Conservation (phyloP, 805 yeast genomes). For the Starmerella roubikii region DNA sequence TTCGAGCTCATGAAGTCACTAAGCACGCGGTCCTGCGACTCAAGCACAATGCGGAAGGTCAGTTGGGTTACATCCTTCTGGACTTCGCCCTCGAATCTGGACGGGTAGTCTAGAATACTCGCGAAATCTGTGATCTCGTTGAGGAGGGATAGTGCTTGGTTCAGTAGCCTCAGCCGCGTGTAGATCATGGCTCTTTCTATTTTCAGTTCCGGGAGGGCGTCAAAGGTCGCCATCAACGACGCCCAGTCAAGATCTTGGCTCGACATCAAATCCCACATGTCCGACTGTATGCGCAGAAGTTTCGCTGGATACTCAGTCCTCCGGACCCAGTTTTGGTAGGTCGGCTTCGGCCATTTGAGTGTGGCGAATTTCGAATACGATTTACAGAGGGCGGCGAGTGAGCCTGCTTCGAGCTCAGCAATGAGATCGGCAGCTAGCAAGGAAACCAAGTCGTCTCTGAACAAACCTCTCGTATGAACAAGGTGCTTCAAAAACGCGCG, state of each 20-base stretch:
- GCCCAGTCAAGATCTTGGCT: constrained; percentile 17
- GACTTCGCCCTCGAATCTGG: background rate
- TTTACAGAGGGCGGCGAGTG: constrained; percentile 10
- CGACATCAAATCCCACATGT: constrained; percentile 14
- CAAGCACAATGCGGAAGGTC: constrained; percentile 4
- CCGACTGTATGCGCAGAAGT: constrained; percentile 13
- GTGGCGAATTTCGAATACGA: constrained; percentile 21
- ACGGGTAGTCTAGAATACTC: constrained; percentile 23
- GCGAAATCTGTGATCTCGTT: constrained; percentile 25
- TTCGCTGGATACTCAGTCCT: constrained; percentile 3
- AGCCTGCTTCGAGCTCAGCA: constrained; percentile 11
- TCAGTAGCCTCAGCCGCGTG: constrained; percentile 25
- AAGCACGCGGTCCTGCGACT: constrained; percentile 1
- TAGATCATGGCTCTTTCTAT: constrained; percentile 26
- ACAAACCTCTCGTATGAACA: constrained; percentile 15
- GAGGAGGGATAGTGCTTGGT: constrained; percentile 24
- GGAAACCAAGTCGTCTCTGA: constrained; percentile 23
- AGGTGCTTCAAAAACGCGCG: constrained; percentile 26
- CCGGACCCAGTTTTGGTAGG: constrained; percentile 15
- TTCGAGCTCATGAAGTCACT: constrained; percentile 5
- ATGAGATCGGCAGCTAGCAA: constrained; percentile 26
- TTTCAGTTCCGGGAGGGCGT: constrained; percentile 19
- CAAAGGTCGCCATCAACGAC: constrained; percentile 16
- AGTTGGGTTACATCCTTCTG: constrained; percentile 5
- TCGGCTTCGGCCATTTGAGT: constrained; percentile 26